phyloP scores from a whole-genome alignment of 202 grass and related monocot genomes.

The Panicum virgatum region DNA sequence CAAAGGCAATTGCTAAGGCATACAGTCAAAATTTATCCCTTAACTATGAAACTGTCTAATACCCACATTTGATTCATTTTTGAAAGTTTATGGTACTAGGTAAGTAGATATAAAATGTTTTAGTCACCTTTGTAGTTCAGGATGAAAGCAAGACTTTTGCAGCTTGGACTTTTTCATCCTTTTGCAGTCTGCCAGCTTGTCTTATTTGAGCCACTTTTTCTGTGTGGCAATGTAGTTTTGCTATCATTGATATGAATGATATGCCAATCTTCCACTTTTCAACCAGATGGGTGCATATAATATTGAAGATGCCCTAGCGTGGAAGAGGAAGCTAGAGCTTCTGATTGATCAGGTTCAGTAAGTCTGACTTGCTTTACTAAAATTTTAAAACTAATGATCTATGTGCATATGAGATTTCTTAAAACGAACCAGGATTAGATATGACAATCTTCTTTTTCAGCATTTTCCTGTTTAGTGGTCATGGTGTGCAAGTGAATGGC shows the following conservation, averaged over 20 bases:
- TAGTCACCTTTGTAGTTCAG: background rate
- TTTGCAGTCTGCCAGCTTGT: background rate
- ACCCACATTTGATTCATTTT: background rate
- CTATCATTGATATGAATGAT: conserved; percentile 19
- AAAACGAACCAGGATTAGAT: conserved; percentile 5
- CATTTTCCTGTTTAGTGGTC: conserved; percentile 21
- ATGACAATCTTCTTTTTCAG: background rate
- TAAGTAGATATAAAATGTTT: conserved; percentile 6
- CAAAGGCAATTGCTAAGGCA: background rate
- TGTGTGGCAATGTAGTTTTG: background rate
- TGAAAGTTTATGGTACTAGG: background rate
- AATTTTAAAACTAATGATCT: background rate
- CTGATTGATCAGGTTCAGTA: conserved; percentile 88
- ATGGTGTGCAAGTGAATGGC: background rate
- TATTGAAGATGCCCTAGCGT: conserved; percentile 72
- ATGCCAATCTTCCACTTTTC: conserved; percentile 8
- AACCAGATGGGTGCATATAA: conserved; percentile 80
- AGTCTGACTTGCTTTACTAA: conserved; percentile 1
- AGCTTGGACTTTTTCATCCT: background rate
- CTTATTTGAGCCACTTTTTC: conserved; percentile 12
- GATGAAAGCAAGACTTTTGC: background rate
- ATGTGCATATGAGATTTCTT: background rate
- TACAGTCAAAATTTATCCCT: background rate
- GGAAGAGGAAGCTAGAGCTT: conserved; percentile 90
- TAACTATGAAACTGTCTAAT: background rate